Evolutionary conservation across 331 rosid species (phyloP), one percentile per base, ranked within the genome.

Genomic region (Cydonia oblonga): DNA sequence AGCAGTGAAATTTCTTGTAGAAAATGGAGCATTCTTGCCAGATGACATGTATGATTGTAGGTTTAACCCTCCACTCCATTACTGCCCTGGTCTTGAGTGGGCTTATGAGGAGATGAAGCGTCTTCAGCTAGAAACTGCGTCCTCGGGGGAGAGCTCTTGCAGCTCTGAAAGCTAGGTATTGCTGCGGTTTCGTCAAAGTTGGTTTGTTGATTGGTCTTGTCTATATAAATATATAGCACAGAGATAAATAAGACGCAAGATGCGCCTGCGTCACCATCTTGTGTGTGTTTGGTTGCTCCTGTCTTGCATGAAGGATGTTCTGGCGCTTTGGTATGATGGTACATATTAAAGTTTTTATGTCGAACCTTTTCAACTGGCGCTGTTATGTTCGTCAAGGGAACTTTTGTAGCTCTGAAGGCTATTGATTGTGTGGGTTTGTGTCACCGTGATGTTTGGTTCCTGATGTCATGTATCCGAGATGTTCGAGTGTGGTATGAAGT

Each of bases 41-140:
- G 93, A 89, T 33, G 92, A 95, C 70, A 95, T 95, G 9, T 73
- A 82, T 7, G 99, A 95, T 78, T 69, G 93, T 87, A 86, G 97
- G 79, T 95, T 95, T 77, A 95, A 95, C 71, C 99, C 99, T 28
- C 99, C 99, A 22, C 85, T 95, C 66, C 97, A 95, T 80, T 95
- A 95, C 85, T 95, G 97, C 83, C 84, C 84, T 0, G 96, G 97
- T 46, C 99, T 95, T 46, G 99, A 95, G 79, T 95, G 99, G 99
- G 99, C 97, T 56, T 95, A 95, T 9, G 99, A 95, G 81, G 99
- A 95, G 85, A 74, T 95, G 96, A 88, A 83, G 76, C 90, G 89
- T 59, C 87, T 88, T 15, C 86, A 49, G 75, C 80, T 54, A 9
- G 88, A 83, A 40, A 86, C 66, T 77, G 70, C 78, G 4, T 89